Evolutionary conservation across 805 yeast species (phyloP).

Genomic region (Saccharomycopsis sp.): DNA sequence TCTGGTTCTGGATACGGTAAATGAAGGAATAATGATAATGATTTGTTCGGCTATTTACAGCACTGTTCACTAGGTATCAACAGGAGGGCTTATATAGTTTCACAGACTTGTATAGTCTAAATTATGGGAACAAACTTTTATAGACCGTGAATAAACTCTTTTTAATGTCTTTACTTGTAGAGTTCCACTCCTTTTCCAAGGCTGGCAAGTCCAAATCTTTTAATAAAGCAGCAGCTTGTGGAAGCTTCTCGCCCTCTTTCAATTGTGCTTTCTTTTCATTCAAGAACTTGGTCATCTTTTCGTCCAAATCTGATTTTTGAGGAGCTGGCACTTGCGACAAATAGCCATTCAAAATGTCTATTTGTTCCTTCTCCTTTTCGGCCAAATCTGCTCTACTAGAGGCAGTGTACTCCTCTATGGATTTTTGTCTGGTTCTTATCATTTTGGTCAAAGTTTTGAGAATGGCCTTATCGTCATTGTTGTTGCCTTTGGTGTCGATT

Average conservation of each 20-base stretch:
- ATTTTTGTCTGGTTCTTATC: constrained; percentile 43
- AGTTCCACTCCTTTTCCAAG: constrained; percentile 9
- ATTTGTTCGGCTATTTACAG: too few species aligned
- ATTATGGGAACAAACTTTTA: constrained; percentile 3
- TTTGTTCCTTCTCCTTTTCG: constrained; percentile 44
- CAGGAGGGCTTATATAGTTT: too few species aligned
- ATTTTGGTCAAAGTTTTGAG: constrained; percentile 36
- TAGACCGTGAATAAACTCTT: constrained; percentile 13
- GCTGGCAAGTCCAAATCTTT: constrained; percentile 6
- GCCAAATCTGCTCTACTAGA: constrained; percentile 47
- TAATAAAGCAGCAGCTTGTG: constrained; percentile 7
- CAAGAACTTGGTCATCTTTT: constrained; percentile 4
- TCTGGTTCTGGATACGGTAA: too few species aligned
- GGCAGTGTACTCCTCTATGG: constrained; percentile 39
- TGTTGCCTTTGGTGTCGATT: constrained; percentile 31
- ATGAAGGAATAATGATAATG: too few species aligned
- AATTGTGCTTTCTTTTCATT: background rate
- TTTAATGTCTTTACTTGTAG: constrained; percentile 9
- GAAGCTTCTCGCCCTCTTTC: constrained; percentile 8
- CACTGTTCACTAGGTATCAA: too few species aligned
- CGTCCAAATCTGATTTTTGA: background rate
- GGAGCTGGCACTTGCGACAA: constrained; percentile 32
- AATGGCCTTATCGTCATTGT: constrained; percentile 32
- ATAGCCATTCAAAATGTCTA: constrained; percentile 36
- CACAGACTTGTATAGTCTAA: background rate